Base-by-base conservation (phyloP, 306 rosid genomes). In the Glycine soja region DNA sequence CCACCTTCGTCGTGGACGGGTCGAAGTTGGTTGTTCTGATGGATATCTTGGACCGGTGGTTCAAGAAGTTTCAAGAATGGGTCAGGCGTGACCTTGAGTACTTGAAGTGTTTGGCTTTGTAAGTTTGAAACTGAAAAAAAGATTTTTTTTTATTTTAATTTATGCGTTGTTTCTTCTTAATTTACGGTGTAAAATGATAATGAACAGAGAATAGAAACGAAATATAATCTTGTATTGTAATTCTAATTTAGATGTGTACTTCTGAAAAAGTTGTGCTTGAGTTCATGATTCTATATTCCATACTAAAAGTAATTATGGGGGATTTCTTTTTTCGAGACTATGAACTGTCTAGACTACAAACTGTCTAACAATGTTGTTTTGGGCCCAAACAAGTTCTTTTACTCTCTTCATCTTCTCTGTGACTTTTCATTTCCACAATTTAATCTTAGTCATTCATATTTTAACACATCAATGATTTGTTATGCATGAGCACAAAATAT, bases 31-130 rank as follows among this genome's bases (percentile, higher is more conserved):
- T 95, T 62, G 99, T 93, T 56, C 99, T 98, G 0, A 95, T 91
- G 96, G 98, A 93, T 77, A 95, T 93, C 1, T 87, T 93, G 93
- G 96, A 95, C 6, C 86, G 94, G 24, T 95, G 99, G 99, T 95
- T 93, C 90, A 91, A 91, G 84, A 93, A 93, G 77, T 93, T 91
- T 45, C 97, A 90, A 81, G 95, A 93, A 79, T 82, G 87, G 79
- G 95, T 94, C 10, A 90, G 86, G 87, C 93, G 95, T 15, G 98
- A 93, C 81, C 98, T 95, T 53, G 91, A 91, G 61, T 93, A 90
- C 86, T 74, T 93, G 86, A 92, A 91, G 77, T 89, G 93, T 83
- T 93, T 90, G 73, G 89, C 86, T 61, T 86, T 89, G 85, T 89
- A 42, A 82, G 78, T 65, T 0, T 3, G 38, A 34, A 34, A 34